Evolutionary conservation across 768 basidiomycete genomes (phyloP).

Genomic region (Melanogaster broomeanus): DNA sequence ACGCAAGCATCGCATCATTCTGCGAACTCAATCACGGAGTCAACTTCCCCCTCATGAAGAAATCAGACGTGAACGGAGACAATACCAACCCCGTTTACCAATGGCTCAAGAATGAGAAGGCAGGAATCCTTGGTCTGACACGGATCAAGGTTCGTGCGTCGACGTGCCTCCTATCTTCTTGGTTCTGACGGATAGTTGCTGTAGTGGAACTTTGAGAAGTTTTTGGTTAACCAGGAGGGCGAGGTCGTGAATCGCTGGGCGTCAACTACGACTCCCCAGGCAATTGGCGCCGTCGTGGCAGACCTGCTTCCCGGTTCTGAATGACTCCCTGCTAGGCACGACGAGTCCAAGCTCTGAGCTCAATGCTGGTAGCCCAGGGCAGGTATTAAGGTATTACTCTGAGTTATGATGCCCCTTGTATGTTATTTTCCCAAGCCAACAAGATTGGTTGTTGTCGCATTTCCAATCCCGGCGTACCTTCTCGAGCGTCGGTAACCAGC

Average conservation of each 20-base stretch:
- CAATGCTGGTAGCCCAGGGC: not conserved
- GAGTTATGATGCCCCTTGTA: no score
- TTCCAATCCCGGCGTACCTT: no score
- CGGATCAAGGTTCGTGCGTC: slow-evolving; percentile 67
- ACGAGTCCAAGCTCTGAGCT: slow-evolving; percentile 14
- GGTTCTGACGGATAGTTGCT: not conserved
- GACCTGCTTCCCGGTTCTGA: slow-evolving; percentile 47
- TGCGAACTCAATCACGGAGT: slow-evolving; percentile 87
- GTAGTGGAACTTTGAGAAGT: slow-evolving; percentile 93
- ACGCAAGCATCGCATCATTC: slow-evolving; percentile 72
- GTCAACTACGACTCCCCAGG: slow-evolving; percentile 68
- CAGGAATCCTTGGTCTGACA: slow-evolving; percentile 68
- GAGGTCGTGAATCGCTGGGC: slow-evolving; percentile 76
- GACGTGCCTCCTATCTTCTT: not conserved
- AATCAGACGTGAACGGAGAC: slow-evolving; percentile 91
- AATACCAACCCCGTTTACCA: slow-evolving; percentile 81
- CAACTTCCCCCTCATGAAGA: slow-evolving; percentile 88
- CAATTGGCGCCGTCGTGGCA: slow-evolving; percentile 62
- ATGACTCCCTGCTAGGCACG: slow-evolving; percentile 14
- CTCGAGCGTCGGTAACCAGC: no score
- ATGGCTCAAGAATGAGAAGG: slow-evolving; percentile 80
- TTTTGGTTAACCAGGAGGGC: slow-evolving; percentile 78
- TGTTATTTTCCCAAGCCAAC: not conserved
- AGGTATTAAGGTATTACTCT: not conserved
- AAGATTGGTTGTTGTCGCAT: no score